A percentile compares a stretch with the other conserved stretches of the same genome.
These are phyloP conservation scores for Acephala macrosclerotiorum DNA, from an alignment of 2,329 filamentous ascomycete genomes.

Conservation along the genomic window DNA sequence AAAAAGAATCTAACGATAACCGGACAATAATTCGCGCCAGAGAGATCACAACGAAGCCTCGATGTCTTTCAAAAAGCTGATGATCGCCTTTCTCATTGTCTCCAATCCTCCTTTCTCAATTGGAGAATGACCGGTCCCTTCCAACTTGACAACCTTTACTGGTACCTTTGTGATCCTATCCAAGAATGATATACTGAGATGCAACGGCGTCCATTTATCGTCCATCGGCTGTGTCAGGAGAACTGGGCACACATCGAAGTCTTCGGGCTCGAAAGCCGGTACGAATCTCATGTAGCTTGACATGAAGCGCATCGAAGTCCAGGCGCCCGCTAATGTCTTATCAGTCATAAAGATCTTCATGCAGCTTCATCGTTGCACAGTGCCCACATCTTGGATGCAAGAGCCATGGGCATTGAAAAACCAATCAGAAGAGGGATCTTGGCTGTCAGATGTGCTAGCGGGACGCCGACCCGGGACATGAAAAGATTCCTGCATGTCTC, in stretches of 20 bases:
- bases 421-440: slow-evolving; percentile 5
- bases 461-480: slow-evolving; percentile 23
- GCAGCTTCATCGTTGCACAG: slow-evolving; percentile 12
- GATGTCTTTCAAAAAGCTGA: slow-evolving; percentile 17
- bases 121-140: slow-evolving; percentile 18
- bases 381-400: slow-evolving; percentile 20
- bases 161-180: slow-evolving; percentile 15
- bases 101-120: slow-evolving; percentile 14
- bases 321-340: slow-evolving; percentile 20
- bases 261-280: slow-evolving; percentile 14
- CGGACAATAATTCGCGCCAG: neutral
- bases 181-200: slow-evolving; percentile 14
- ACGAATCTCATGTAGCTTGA: slow-evolving; percentile 15
- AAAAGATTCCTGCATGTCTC: slow-evolving; percentile 20
- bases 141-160: slow-evolving; percentile 16
- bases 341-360: slow-evolving; percentile 19
- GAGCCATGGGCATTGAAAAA: slow-evolving; percentile 17
- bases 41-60: neutral
- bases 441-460: slow-evolving; percentile 7
- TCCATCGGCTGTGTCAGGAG: slow-evolving; percentile 17
- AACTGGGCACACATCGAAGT: slow-evolving; percentile 19
- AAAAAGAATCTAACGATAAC: neutral
- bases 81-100: slow-evolving; percentile 19
- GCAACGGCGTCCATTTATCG: slow-evolving; percentile 19
- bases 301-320: slow-evolving; percentile 18